A percentile compares a stretch with the other conserved stretches of the same genome.
Conservation (phyloP, 202 grass and related monocot species). For the Elaeis oleifera region DNA sequence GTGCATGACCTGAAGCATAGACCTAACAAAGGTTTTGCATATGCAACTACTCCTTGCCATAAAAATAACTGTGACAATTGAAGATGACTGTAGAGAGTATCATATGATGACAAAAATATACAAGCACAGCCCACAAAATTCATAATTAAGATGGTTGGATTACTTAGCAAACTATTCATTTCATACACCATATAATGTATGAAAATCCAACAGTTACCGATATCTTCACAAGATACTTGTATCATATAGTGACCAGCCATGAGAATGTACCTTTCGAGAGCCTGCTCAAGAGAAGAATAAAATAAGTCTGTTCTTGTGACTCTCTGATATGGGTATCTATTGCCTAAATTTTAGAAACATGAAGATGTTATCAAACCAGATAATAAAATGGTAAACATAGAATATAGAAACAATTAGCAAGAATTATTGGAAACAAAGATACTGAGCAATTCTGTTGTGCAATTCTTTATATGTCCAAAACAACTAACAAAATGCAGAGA, state of each 20-base stretch:
- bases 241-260: background rate
- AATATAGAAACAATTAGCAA: background rate
- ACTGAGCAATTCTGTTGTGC: background rate
- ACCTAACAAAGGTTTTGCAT: too few relatives aligned
- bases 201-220: background rate
- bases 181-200: background rate
- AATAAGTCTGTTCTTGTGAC: slow-evolving; percentile 32
- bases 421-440: slow-evolving; percentile 10
- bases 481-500: background rate
- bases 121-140: too few relatives aligned
- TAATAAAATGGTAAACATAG: slow-evolving; percentile 3
- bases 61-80: too few relatives aligned
- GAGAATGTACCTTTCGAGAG: slow-evolving; percentile 50
- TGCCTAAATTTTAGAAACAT: slow-evolving; percentile 47
- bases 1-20: too few relatives aligned
- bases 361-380: background rate
- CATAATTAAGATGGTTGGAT: too few relatives aligned
- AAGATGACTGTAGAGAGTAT: too few relatives aligned
- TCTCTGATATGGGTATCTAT: slow-evolving; percentile 46
- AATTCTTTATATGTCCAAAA: background rate
- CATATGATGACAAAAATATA: too few relatives aligned
- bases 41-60: too few relatives aligned
- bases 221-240: background rate
- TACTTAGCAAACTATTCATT: background rate
- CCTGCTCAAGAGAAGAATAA: slow-evolving; percentile 45